Conservation (phyloP, 495 filamentous ascomycete species). For the Aeminium ludgeri region DNA sequence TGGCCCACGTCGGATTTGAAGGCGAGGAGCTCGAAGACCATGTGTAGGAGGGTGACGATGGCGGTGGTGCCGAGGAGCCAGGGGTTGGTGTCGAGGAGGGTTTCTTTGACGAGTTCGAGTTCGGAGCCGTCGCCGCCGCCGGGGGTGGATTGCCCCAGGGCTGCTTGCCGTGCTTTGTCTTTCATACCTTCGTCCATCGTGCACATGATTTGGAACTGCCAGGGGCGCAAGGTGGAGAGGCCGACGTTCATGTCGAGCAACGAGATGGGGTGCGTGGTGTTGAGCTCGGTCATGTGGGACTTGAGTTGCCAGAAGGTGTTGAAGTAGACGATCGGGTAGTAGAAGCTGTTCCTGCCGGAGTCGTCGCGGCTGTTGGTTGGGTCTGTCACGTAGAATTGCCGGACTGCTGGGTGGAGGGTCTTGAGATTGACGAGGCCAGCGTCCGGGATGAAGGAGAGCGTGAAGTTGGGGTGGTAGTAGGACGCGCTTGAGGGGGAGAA, state of each 20-base stretch:
- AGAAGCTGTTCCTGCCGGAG: slow-evolving; percentile 83
- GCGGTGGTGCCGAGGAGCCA: slow-evolving; percentile 74
- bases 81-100: slow-evolving; percentile 85
- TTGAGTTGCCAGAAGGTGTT: slow-evolving; percentile 97
- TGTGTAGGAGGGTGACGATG: slow-evolving; percentile 74
- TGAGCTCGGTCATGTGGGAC: slow-evolving; percentile 78
- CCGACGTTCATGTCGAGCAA: slow-evolving; percentile 69
- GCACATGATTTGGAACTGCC: slow-evolving; percentile 78
- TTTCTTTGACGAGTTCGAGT: slow-evolving; percentile 89
- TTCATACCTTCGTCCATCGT: slow-evolving; percentile 77
- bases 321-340: slow-evolving; percentile 79
- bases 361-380: slow-evolving; percentile 54
- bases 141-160: slow-evolving; percentile 43
- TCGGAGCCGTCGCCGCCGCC: slow-evolving; percentile 61
- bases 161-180: slow-evolving; percentile 55
- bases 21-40: slow-evolving; percentile 86
- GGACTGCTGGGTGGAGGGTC: slow-evolving; percentile 54
- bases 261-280: slow-evolving; percentile 58
- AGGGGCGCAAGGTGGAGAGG: slow-evolving; percentile 64
- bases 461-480: slow-evolving; percentile 93
- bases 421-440: slow-evolving; percentile 47
- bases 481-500: slow-evolving; percentile 35
- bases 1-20: slow-evolving; percentile 96
- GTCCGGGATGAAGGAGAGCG: slow-evolving; percentile 72
- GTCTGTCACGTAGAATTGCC: slow-evolving; percentile 65